Conservation (phyloP, 345 rosid species). For the Syzygium aromaticum region DNA sequence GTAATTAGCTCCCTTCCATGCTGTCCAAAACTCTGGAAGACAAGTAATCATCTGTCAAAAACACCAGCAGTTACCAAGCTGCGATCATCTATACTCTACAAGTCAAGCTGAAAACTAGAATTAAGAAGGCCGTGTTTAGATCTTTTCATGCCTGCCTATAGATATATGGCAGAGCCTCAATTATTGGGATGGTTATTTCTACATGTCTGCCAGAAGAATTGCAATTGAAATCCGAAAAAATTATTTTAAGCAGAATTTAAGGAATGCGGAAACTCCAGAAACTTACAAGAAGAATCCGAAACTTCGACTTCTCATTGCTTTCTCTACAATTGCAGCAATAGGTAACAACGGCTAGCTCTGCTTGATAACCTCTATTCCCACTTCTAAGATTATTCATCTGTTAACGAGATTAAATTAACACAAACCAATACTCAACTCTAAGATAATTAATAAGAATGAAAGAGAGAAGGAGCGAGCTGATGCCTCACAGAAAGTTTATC, state of each 20-base stretch:
- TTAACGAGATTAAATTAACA: not conserved
- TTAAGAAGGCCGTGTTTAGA: not conserved
- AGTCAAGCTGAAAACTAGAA: conserved; percentile 5
- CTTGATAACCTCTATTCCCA: conserved; percentile 61
- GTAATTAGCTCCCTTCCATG: conserved; percentile 97
- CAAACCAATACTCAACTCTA: not conserved
- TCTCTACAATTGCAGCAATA: conserved; percentile 37
- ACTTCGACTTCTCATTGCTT: conserved; percentile 48
- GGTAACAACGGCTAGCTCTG: conserved; percentile 64
- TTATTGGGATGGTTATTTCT: not conserved
- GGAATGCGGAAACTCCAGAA: not conserved
- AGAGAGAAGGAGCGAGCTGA: not conserved
- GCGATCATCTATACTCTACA: conserved; percentile 28
- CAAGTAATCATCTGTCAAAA: conserved; percentile 97
- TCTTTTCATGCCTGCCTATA: not conserved
- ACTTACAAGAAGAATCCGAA: conserved; percentile 95
- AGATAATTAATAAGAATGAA: not conserved
- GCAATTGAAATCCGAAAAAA: not conserved
- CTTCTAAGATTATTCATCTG: conserved; percentile 57
- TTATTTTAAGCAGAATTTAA: not conserved
- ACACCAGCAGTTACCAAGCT: conserved; percentile 59
- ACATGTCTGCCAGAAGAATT: not conserved
- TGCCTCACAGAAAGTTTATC: conserved; percentile 26
- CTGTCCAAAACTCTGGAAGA: conserved; percentile 99
- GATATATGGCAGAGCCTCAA: not conserved